Percentiles rank a stretch among this genome's conserved stretches.
Evolutionary conservation across 148 eudicot genomes (phyloP).

Genomic region (Vaccinium darrowii): DNA sequence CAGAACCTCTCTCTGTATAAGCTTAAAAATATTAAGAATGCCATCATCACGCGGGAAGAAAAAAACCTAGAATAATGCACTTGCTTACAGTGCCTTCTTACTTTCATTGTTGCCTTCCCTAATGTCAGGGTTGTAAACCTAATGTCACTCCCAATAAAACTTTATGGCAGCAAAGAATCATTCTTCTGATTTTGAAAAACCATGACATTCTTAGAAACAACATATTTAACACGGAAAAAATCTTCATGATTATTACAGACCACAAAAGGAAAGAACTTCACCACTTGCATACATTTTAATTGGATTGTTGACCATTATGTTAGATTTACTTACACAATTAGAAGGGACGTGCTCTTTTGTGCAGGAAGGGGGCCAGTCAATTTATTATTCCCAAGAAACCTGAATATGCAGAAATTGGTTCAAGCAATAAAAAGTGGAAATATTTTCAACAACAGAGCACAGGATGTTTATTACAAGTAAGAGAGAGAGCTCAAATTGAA

Average conservation of each 20-base stretch:
- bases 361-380: neutral
- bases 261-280: neutral
- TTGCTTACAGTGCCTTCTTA: too few species aligned
- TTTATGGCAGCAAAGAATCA: neutral
- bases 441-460: neutral
- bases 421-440: neutral
- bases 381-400: slow-evolving; percentile 4
- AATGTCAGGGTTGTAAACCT: too few species aligned
- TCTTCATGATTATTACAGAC: neutral
- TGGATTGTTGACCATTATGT: neutral
- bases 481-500: slow-evolving; percentile 54
- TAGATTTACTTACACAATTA: neutral
- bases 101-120: too few species aligned
- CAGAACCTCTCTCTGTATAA: too few species aligned
- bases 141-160: neutral
- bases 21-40: too few species aligned
- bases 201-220: slow-evolving; percentile 6
- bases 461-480: slow-evolving; percentile 49
- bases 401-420: neutral
- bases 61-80: too few species aligned
- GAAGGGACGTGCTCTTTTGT: neutral
- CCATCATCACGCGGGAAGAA: too few species aligned
- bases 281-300: neutral
- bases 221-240: neutral
- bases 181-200: neutral